Base-by-base conservation (phyloP, 192 early-diverging fungal genomes). In the Coemansia sp. region DNA sequence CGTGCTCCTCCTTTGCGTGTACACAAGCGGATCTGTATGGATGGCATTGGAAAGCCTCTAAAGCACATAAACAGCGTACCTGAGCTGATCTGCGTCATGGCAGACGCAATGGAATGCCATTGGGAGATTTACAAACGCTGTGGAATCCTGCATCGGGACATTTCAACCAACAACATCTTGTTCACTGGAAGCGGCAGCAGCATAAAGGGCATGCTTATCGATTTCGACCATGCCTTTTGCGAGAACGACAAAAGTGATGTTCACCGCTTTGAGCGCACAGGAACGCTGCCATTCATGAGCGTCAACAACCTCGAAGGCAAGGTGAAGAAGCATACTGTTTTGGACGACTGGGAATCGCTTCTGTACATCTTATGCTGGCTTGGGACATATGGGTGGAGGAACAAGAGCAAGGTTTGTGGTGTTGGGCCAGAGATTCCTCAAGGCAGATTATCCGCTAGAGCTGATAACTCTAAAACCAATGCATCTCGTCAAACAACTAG, bases 211-310 rank as follows among this genome's bases (percentile, higher is more conserved):
- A 59, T 75, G 59, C 68, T 75, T 11, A 75, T 75, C 40, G 73
- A 75, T 15, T 75, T 70, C 56, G 73, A 75, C 51, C 48, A 65
- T 49, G 62, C 73, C 4, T 51, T 75, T 39, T 41, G 54, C 26
- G 40, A 51, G 22, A 60, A 45, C 4, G 67, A 48, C 19, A 41
- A 39, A 0, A 22, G 40, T 40, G 40, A 41, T 8, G 39, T 48
- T 2, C 22, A 26, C 10, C 40, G 32, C 13, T 22, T 67, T 15
- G 66, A 63, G 22, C 60, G 66, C 18, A 60, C 71, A 0, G 77
- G 77, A 0, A 78, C 71, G 3, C 19, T 66, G 9, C 77, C 72
- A n/a, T 79, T 70, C 67, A 79, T 74, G 72, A 70, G 68, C 15
- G 26, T 79, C 39, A 26, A 42, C 8, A 79, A 79, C 1, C 65